phyloP scores from a whole-genome alignment of 73 alveolate species.

The Tetrahymena thermophila region DNA sequence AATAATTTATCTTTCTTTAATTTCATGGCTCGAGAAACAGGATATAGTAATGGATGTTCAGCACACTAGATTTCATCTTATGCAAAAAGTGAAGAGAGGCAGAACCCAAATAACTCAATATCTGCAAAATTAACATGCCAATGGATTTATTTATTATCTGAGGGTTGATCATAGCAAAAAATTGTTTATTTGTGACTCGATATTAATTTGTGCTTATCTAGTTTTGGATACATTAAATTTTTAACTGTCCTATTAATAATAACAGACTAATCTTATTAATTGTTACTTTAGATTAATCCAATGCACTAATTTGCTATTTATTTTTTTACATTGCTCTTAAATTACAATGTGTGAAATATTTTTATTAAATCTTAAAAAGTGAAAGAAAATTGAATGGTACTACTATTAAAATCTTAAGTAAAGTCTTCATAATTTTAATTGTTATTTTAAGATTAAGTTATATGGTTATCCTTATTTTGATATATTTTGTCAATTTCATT shows the following conservation, averaged over 20 bases:
- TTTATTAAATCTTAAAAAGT: not conserved
- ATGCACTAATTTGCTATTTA: not conserved
- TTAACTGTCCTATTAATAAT: not conserved
- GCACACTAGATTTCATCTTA: not conserved
- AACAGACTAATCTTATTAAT: too few relatives aligned
- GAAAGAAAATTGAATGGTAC: too few relatives aligned
- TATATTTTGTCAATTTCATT: too few relatives aligned
- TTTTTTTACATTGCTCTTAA: not conserved
- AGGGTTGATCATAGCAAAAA: not conserved
- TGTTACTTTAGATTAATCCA: not conserved
- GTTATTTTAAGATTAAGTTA: too few relatives aligned
- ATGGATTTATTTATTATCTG: not conserved
- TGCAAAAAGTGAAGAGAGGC: not conserved
- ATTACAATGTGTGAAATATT: too few relatives aligned
- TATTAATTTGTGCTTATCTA: too few relatives aligned
- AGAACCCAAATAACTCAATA: not conserved
- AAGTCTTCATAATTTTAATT: too few relatives aligned
- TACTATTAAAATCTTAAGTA: not conserved
- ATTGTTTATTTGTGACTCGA: not conserved
- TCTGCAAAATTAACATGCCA: not conserved
- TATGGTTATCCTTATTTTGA: too few relatives aligned
- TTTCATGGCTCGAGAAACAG: not conserved
- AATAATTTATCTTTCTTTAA: not conserved
- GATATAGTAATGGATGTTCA: not conserved
- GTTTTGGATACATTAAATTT: not conserved